Base-by-base conservation (phyloP, 768 basidiomycete genomes). In the Dioszegia hungarica region DNA sequence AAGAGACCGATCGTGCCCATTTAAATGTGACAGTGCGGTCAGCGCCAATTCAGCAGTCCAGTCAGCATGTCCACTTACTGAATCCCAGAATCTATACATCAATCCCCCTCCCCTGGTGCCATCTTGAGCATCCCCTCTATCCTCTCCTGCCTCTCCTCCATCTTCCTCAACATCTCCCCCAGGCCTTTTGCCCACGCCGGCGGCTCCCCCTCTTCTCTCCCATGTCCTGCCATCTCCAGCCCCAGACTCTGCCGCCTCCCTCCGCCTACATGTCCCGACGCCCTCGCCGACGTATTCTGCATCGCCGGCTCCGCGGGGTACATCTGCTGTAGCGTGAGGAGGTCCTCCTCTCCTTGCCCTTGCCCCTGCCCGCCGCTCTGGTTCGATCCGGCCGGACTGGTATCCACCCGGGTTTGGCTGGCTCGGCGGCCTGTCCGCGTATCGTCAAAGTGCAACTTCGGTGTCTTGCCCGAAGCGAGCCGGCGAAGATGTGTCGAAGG, bases 141-240 rank as follows among this genome's bases (percentile, higher is more conserved):
- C 22, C 39, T 54, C 40, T 41, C 52, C 31, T 54, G 52, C 34
- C 52, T 41, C 52, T 54, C 52, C 29, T 54, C 52, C 52, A 54
- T 29, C 40, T 40, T 9, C n/a, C 22, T 54, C 39, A 54, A 31
- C 39, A 27, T 36, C 39, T 54, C 52, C 19, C 39, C 40, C n/a
- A 54, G 40, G 1, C 40, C 39, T 27, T 34, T 54, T 3, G 34
- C 40, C 52, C 52, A 54, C 3, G 19, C 12, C 49, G 49, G 49
- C 24, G 36, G 22, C 22, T 37, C 49, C 49, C 22, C 20, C 34
- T 20, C 36, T 15, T 6, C 49, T 25, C 36, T 24, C 24, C 36
- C 22, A 6, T 6, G 31, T 14, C n/a, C n/a, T n/a, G 31, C 14
- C 27, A 39, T 25, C 3, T 51, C 49, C 37, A 51, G 5, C 24